A percentile compares a stretch with the other conserved stretches of the same genome.
These are phyloP conservation scores for Nicotiana obtusifolia DNA, from an alignment of 257 asterid species.

Conservation along the genomic window DNA sequence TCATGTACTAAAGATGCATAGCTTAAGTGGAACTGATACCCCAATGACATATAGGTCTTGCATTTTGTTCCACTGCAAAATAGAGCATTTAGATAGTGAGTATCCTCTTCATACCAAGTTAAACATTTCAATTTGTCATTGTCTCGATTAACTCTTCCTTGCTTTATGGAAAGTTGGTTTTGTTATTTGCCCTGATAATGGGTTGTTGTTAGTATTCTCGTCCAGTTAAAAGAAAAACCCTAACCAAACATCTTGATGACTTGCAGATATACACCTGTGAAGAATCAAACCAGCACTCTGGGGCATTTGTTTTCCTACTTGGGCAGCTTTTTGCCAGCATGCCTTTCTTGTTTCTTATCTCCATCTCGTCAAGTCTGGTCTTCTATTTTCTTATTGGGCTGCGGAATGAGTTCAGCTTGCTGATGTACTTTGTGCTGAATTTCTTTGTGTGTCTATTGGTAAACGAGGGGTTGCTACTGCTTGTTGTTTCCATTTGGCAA, in stretches of 20 bases:
- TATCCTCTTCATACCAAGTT: background rate
- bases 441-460: constrained; percentile 81
- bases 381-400: constrained; percentile 91
- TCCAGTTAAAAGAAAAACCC: background rate
- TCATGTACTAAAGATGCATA: background rate
- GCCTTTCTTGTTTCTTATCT: constrained; percentile 88
- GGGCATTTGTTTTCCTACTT: constrained; percentile 68
- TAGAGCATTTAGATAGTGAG: background rate
- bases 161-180: background rate
- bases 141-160: background rate
- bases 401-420: constrained; percentile 71
- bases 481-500: constrained; percentile 57
- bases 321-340: constrained; percentile 87
- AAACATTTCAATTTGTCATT: background rate
- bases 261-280: constrained; percentile 71
- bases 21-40: background rate
- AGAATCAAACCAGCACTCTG: constrained; percentile 83
- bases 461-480: constrained; percentile 78
- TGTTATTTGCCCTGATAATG: background rate
- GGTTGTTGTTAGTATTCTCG: background rate
- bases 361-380: constrained; percentile 79
- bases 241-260: background rate
- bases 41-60: background rate
- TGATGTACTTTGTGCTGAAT: constrained; percentile 78
- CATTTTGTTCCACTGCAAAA: background rate